A percentile compares a stretch with the other conserved stretches of the same genome.
Conservation (phyloP, 2,329 filamentous ascomycete genomes). For the Hypomyces rosellus region DNA sequence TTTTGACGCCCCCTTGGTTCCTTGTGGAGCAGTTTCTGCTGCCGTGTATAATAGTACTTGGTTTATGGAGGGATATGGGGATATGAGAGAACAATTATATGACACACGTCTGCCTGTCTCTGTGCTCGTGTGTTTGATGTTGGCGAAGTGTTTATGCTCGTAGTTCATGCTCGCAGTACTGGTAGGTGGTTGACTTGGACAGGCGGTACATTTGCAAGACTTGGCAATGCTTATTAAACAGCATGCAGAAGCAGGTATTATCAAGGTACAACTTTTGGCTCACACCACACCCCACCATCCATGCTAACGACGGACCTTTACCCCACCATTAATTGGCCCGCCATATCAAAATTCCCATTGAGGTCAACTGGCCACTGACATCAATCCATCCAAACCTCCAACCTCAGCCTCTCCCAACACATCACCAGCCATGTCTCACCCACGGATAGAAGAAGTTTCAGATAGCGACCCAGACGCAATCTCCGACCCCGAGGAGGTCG, state of each 20-base stretch:
- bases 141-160: too few relatives aligned
- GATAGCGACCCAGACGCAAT: constrained; percentile 60
- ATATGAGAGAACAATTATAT: too few relatives aligned
- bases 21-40: not conserved
- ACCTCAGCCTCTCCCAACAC: not conserved
- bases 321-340: not conserved
- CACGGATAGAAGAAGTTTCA: constrained; percentile 86
- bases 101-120: too few relatives aligned
- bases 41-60: not conserved
- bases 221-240: too few relatives aligned
- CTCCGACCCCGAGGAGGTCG: constrained; percentile 82
- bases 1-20: not conserved
- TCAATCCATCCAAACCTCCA: not conserved
- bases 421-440: constrained; percentile 62
- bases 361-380: too few relatives aligned
- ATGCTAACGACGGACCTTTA: not conserved
- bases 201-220: too few relatives aligned
- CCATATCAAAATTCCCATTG: not conserved
- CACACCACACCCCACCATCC: too few relatives aligned
- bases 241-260: too few relatives aligned
- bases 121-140: too few relatives aligned
- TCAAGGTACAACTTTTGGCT: too few relatives aligned
- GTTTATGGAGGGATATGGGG: not conserved
- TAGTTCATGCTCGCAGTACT: too few relatives aligned
- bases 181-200: too few relatives aligned